These are phyloP conservation scores for Aspergillus sparsus DNA, from an alignment of 495 filamentous ascomycete species.

Conservation along the genomic window DNA sequence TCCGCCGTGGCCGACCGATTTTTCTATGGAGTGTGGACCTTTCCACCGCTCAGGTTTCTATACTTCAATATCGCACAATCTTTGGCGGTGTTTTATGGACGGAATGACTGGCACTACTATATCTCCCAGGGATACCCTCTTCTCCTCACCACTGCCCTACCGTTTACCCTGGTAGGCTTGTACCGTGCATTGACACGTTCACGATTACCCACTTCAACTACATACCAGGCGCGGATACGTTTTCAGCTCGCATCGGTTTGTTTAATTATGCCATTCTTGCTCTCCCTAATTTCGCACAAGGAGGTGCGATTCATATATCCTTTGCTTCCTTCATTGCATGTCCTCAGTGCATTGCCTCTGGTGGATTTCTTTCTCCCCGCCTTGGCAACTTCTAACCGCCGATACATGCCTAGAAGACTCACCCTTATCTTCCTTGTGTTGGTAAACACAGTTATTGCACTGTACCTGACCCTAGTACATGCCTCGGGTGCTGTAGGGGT, in stretches of 20 bases:
- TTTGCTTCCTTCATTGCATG: constrained; percentile 79
- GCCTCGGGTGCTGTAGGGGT: constrained; percentile 75
- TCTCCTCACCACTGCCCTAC: constrained; percentile 79
- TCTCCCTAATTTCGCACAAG: constrained; percentile 89
- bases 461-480: constrained; percentile 74
- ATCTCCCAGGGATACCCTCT: constrained; percentile 85
- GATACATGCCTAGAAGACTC: constrained; percentile 48
- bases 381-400: constrained; percentile 32
- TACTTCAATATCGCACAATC: constrained; percentile 89
- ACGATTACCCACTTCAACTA: constrained; percentile 29
- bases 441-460: constrained; percentile 68
- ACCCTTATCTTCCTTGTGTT: constrained; percentile 60
- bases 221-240: constrained; percentile 38
- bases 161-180: constrained; percentile 69
- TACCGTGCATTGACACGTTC: constrained; percentile 51
- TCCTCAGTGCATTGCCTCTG: constrained; percentile 70
- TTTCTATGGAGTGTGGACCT: constrained; percentile 86
- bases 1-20: constrained; percentile 71
- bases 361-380: constrained; percentile 62
- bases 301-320: constrained; percentile 98
- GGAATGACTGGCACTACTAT: constrained; percentile 91
- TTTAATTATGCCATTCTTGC: constrained; percentile 57
- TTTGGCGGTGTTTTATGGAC: constrained; percentile 90
- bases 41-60: constrained; percentile 85
- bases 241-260: constrained; percentile 63